Evolutionary conservation across 306 rosid species (phyloP), one percentile per base, ranked within the genome.

Genomic region (Biancaea sappan): DNA sequence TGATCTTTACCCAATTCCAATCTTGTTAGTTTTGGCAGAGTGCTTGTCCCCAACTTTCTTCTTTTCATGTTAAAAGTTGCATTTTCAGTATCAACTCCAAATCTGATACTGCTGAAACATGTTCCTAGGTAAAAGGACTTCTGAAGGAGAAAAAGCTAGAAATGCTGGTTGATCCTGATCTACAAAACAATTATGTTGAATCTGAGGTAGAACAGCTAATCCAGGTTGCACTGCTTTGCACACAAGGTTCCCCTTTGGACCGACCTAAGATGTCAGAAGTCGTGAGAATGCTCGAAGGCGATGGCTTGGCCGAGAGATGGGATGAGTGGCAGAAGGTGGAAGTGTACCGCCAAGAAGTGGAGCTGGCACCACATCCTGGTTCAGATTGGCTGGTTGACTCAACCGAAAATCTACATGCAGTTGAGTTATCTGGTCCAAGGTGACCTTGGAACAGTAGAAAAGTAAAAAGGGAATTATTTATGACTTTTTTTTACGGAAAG

Each of bases 241-340:
- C 99, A 15, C 99, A 90, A 88, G 93, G 96, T 71, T 92, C 99
- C 18, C 99, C 99, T 8, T 88, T 87, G 90, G 97, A 92, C 77
- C 82, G 99, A 19, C 99, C 99, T 0, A 94, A 94, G 96, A 94
- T 94, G 99, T 90, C 97, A 0, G 99, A 94, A 26, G 99, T 91
- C 72, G 99, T 92, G 71, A 88, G 99, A 82, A 94, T 92, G 99
- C 97, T 94, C 0, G 99, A 94, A 87, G 96, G 99, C 0, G 99
- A 92, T 47, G 99, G 99, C 32, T 86, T 94, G 89, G 99, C 99
- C 2, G 99, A 94, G 81, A 84, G 96, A 86, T 94, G 99, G 99
- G 97, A 94, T 38, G 97, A 94, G 78, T 94, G 99, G 99, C 99
- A 92, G 56, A 94, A 94, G 81, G 95, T 88, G 22, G 99, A 94